Percentiles rank a stretch among this genome's conserved stretches.
Evolutionary conservation across 2,329 filamentous ascomycete species (phyloP).

Genomic region (Ophiostoma sp.): DNA sequence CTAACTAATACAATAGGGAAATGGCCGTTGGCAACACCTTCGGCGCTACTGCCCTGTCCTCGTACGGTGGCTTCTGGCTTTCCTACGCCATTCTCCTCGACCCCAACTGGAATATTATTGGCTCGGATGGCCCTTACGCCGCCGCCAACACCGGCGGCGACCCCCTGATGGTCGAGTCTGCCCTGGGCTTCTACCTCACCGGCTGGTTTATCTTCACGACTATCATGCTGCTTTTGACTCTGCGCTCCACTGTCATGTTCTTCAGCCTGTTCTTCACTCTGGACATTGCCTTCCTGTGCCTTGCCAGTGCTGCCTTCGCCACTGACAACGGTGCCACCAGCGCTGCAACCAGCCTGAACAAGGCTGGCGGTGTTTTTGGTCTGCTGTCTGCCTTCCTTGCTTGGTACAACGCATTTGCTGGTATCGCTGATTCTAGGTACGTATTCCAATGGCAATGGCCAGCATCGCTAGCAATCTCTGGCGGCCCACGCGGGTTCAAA

Average conservation of each 20-base stretch:
- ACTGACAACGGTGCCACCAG: slow-evolving; percentile 45
- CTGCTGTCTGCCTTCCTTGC: slow-evolving; percentile 73
- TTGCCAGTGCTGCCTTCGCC: slow-evolving; percentile 59
- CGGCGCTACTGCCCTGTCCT: slow-evolving; percentile 73
- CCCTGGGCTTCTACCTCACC: slow-evolving; percentile 68
- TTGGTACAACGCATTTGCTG: slow-evolving; percentile 82
- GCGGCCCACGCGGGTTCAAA: neutral
- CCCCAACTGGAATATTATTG: slow-evolving; percentile 57
- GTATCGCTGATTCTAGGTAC: slow-evolving; percentile 67
- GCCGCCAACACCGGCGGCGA: slow-evolving; percentile 31
- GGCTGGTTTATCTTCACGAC: slow-evolving; percentile 85
- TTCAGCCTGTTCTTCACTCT: slow-evolving; percentile 72
- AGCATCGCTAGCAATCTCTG: neutral
- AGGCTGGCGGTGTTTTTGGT: slow-evolving; percentile 74
- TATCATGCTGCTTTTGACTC: slow-evolving; percentile 65
- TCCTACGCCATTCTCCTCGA: slow-evolving; percentile 67
- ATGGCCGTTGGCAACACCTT: slow-evolving; percentile 86
- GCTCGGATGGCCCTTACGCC: slow-evolving; percentile 42
- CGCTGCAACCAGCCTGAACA: slow-evolving; percentile 50
- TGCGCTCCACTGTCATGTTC: slow-evolving; percentile 73
- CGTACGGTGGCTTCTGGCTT: slow-evolving; percentile 82
- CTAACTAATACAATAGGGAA: slow-evolving; percentile 52
- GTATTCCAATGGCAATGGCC: slow-evolving; percentile 29
- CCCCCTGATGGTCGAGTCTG: slow-evolving; percentile 48
- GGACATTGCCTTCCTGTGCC: slow-evolving; percentile 68